Conservation (phyloP, 352 stramenopile species). For the Pythium biforme region DNA sequence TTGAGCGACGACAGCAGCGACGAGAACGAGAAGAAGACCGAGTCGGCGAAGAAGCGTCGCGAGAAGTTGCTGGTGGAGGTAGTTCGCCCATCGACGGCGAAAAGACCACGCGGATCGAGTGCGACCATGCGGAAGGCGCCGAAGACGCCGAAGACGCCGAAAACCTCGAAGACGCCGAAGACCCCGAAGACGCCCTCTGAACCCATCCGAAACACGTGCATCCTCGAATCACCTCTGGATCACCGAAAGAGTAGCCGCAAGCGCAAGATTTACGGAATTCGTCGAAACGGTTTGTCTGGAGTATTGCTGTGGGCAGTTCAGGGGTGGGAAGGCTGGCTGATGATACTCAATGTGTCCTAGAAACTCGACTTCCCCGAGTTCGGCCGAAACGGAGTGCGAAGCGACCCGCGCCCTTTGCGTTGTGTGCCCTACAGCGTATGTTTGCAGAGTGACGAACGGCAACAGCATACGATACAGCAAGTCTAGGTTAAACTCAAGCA, state of each 20-base stretch:
- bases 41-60: constrained; percentile 3
- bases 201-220: constrained; percentile 28
- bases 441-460: constrained; percentile 29
- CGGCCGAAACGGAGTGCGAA: constrained; percentile 18
- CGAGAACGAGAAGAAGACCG: constrained; percentile 1
- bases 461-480: background rate
- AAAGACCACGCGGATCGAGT: background rate
- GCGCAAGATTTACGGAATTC: constrained; percentile 13
- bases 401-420: constrained; percentile 2
- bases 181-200: background rate
- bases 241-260: background rate
- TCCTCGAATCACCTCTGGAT: constrained; percentile 25
- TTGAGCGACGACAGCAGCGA: constrained; percentile 1
- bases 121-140: background rate
- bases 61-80: background rate
- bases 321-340: background rate
- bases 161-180: too few relatives aligned
- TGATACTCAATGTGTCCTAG: background rate
- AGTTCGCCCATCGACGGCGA: background rate
- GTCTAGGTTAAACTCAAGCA: background rate
- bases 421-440: constrained; percentile 49
- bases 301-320: background rate
- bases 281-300: constrained; percentile 7
- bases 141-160: too few relatives aligned
- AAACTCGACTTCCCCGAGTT: constrained; percentile 2